Evolutionary conservation across 2,329 filamentous ascomycete genomes (phyloP), one percentile per base, ranked within the genome.

Genomic region (Fusarium sacchari): DNA sequence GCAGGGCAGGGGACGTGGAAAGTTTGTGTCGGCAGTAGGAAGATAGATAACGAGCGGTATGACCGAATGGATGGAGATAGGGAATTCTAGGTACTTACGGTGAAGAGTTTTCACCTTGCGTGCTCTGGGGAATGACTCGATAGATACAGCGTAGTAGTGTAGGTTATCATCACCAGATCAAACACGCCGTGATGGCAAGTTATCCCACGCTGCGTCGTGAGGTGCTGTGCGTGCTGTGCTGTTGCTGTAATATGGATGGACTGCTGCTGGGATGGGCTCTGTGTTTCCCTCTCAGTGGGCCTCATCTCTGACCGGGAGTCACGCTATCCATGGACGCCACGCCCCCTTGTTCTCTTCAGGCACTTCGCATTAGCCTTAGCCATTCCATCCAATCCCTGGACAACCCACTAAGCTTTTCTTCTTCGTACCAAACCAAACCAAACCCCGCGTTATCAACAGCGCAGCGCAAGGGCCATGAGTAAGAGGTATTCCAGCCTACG

Each of bases 371-470:
- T 43, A 64, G 55, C 40, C 43, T 36, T 37, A 44, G 50, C 49
- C 24, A 36, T 26, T 26, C 53, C 39, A 26, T 52, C 49, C 49
- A 52, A 52, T 52, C 49, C 49, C 30, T 52, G 18, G 49, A 26
- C 18, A 52, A 26, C n/a, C 49, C 30, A 24, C 49, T 52, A 52
- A 52, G n/a, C 49, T 52, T 26, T 52, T 32, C 47, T 52, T 11
- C 49, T 36, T 52, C n/a, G n/a, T 52, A 52, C 30, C 20, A 26
- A 20, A 22, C 43, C 43, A 44, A 28, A 7, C 30, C 30, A 36
- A 69, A 69, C 67, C 72, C 72, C 69, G 69, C 72, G 63, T 72
- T 76, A 76, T 74, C 68, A 63, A 37, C 57, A 58, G 32, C 50
- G 34, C 18, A 57, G 26, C 56, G 49, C 44, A 56, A 52, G 37